A percentile compares a stretch with the other conserved stretches of the same genome.
Evolutionary conservation across 371 early-diverging fungal species (phyloP).

Genomic region (Mucor sp.): DNA sequence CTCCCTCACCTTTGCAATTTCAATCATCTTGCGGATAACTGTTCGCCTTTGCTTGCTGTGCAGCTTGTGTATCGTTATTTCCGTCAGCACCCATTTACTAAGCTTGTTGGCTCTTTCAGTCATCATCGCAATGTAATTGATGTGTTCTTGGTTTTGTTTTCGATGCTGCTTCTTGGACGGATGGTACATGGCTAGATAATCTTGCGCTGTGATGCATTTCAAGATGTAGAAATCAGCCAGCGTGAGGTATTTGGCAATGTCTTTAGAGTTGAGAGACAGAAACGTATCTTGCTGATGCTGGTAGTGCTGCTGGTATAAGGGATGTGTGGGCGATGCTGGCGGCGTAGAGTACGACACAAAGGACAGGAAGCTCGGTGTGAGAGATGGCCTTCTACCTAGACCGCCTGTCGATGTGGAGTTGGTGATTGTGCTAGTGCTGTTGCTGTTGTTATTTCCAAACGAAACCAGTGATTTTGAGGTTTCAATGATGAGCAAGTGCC

Average conservation of each 20-base stretch:
- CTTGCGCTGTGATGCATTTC: conserved; percentile 44
- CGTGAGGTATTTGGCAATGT: conserved; percentile 43
- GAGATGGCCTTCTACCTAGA: conserved; percentile 23
- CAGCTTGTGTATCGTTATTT: conserved; percentile 18
- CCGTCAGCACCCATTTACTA: conserved; percentile 39
- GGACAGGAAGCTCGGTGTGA: conserved; percentile 25
- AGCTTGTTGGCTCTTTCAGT: conserved; percentile 43
- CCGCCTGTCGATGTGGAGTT: background rate
- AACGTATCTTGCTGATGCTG: background rate
- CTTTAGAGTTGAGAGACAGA: conserved; percentile 22
- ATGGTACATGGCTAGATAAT: conserved; percentile 30
- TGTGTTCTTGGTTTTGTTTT: background rate
- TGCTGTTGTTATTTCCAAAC: conserved; percentile 4
- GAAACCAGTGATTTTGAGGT: conserved; percentile 23
- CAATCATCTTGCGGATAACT: conserved; percentile 38
- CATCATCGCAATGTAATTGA: conserved; percentile 37
- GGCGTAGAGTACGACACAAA: conserved; percentile 33
- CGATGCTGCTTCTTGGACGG: background rate
- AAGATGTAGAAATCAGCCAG: conserved; percentile 45
- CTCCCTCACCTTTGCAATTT: conserved; percentile 39
- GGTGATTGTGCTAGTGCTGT: background rate
- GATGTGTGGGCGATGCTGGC: conserved; percentile 33
- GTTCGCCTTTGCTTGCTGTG: conserved; percentile 24
- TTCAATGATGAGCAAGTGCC: conserved; percentile 28
- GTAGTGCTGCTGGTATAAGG: background rate